These are phyloP conservation scores for Stipa capillata DNA, from an alignment of 176 grass and related monocot species.

Conservation along the genomic window DNA sequence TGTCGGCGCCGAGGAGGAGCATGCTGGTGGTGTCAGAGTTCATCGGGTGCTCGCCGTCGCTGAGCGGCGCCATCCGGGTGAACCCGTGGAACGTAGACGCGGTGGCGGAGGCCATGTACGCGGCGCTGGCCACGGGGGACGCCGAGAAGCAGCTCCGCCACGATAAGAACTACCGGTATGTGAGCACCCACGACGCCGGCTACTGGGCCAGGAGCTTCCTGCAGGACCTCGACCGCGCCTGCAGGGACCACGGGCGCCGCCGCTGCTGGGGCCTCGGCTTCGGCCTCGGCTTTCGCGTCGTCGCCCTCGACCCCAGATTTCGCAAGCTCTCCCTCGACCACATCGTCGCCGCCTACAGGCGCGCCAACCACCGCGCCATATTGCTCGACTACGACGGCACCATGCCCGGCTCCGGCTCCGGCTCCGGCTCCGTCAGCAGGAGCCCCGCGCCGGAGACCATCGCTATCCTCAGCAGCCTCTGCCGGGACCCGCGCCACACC, in stretches of 20 bases:
- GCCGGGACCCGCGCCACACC: conserved; percentile 28
- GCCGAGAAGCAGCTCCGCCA: conserved; percentile 40
- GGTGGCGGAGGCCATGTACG: conserved; percentile 44
- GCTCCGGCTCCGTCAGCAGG: conserved; percentile 34
- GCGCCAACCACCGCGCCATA: conserved; percentile 35
- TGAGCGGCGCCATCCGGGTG: conserved; percentile 47
- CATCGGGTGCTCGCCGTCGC: conserved; percentile 55
- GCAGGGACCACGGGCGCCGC: conserved; percentile 33
- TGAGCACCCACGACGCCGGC: conserved; percentile 46
- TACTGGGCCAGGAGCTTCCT: conserved; percentile 55
- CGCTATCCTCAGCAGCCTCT: conserved; percentile 37
- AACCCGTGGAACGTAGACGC: conserved; percentile 64
- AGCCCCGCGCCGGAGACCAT: conserved; percentile 31
- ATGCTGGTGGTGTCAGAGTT: conserved; percentile 53
- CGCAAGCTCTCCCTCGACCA: conserved; percentile 40
- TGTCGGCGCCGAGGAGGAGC: conserved; percentile 26
- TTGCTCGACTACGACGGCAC: conserved; percentile 52
- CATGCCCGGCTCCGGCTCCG: no score
- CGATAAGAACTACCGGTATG: conserved; percentile 48
- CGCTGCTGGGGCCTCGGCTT: conserved; percentile 50
- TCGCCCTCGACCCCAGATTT: conserved; percentile 45
- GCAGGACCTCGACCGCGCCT: conserved; percentile 36
- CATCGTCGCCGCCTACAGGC: conserved; percentile 33
- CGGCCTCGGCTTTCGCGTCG: conserved; percentile 36
- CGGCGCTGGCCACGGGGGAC: conserved; percentile 24